phyloP scores from a whole-genome alignment of 306 rosid species.

The Cicer yamashitae region DNA sequence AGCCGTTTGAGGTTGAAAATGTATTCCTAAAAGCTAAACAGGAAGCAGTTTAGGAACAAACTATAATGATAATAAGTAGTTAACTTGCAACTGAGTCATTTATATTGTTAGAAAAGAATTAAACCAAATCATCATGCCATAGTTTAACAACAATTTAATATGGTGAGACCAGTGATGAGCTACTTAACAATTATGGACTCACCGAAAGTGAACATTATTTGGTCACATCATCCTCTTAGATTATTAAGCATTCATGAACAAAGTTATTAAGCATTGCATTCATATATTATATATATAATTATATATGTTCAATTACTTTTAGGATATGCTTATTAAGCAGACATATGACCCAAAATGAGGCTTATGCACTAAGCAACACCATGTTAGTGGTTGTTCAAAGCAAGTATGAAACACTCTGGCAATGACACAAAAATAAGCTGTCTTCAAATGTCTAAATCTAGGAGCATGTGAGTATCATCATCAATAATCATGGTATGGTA shows the following conservation, averaged over 20 bases:
- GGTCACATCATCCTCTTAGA: constrained; percentile 48
- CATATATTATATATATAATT: constrained; percentile 4
- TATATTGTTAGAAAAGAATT: constrained; percentile 36
- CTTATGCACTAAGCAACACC: constrained; percentile 55
- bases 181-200: constrained; percentile 43
- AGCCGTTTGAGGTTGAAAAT: constrained; percentile 40
- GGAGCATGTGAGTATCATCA: constrained; percentile 62
- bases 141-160: constrained; percentile 45
- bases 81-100: constrained; percentile 3
- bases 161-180: constrained; percentile 52
- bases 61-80: constrained; percentile 30
- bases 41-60: constrained; percentile 29
- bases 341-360: constrained; percentile 55
- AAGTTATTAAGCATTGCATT: constrained; percentile 29
- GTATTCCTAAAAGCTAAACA: constrained; percentile 50
- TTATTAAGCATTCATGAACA: constrained; percentile 41
- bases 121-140: constrained; percentile 4
- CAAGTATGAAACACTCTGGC: constrained; percentile 64
- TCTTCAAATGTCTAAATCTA: constrained; percentile 49
- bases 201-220: constrained; percentile 53
- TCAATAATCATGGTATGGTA: constrained; percentile 62
- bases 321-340: constrained; percentile 46
- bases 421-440: constrained; percentile 49
- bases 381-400: constrained; percentile 44
- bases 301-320: constrained; percentile 43